These are phyloP conservation scores for Westerdykella aurantiaca DNA, from an alignment of 2,329 filamentous ascomycete species.

Conservation along the genomic window DNA sequence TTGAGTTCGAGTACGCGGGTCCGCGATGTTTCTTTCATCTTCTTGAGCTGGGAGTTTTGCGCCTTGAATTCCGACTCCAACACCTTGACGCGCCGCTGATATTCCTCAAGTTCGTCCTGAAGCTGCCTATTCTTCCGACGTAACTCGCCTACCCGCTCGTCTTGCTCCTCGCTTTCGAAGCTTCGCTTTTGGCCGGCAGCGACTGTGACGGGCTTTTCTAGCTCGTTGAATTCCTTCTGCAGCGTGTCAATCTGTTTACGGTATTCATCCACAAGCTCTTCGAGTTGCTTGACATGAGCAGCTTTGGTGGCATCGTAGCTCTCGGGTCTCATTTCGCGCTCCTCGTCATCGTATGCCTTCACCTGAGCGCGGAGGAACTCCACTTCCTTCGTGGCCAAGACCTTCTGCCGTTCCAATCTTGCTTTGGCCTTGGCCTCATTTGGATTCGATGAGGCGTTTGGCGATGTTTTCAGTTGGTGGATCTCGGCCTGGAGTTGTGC, in stretches of 20 bases:
- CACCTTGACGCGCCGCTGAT: constrained; percentile 64
- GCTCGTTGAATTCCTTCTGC: constrained; percentile 65
- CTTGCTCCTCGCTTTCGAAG: constrained; percentile 51
- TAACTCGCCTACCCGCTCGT: constrained; percentile 73
- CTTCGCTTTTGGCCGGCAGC: constrained; percentile 57
- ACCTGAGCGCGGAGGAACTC: constrained; percentile 91
- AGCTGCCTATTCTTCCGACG: constrained; percentile 82
- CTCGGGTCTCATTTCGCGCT: constrained; percentile 76
- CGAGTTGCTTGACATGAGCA: constrained; percentile 71
- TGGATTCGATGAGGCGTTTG: constrained; percentile 9
- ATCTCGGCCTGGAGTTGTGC: constrained; percentile 59
- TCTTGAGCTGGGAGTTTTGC: constrained; percentile 64
- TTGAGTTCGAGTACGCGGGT: constrained; percentile 81
- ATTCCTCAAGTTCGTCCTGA: constrained; percentile 66
- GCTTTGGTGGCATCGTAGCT: constrained; percentile 69
- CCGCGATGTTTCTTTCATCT: constrained; percentile 61
- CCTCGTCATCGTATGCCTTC: constrained; percentile 78
- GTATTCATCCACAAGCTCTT: constrained; percentile 82
- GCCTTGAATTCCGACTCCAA: constrained; percentile 72
- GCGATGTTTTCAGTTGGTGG: constrained; percentile 58
- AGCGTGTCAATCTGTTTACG: constrained; percentile 71
- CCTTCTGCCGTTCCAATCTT: constrained; percentile 78
- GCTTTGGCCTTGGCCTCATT: constrained; percentile 62
- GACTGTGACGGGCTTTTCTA: constrained; percentile 50
- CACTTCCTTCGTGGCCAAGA: constrained; percentile 82